Evolutionary conservation across 768 basidiomycete species (phyloP), one percentile per base, ranked within the genome.

Genomic region (Trichaptum fuscoviolaceum): DNA sequence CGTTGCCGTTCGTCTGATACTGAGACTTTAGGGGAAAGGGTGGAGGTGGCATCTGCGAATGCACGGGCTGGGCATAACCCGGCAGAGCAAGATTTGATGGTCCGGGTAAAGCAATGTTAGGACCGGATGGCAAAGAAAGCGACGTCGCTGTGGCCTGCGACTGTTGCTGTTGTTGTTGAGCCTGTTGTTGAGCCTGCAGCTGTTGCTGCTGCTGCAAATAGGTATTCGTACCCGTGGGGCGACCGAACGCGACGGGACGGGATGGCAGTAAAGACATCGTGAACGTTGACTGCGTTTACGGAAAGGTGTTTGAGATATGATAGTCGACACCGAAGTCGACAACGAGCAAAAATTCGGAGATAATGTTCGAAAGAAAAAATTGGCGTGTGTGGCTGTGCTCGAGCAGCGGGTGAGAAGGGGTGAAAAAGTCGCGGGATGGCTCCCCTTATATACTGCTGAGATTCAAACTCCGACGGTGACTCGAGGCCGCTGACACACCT

Each of bases 161-260:
- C 64, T 74, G 76, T 27, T 77, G 77, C 71, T 77, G 77, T 71
- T 79, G 80, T 65, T 78, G 77, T 42, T 77, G 79, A 69, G 77
- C 72, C 10, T 78, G 67, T 60, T 79, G 80, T 68, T 79, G 83
- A 8, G 79, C 79, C 1, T 71, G 71, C 67, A 77, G 78, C 62
- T 83, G 81, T n/a, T 66, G 68, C 73, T 83, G 83, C 69, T 83
- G 81, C 63, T 83, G 82, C 63, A 78, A 9, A 20, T 61, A 61
- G 30, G 80, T 79, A 42, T 69, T 66, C 9, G 80, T 73, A 62
- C 77, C 80, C 69, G 83, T 86, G 63, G 89, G 78, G 67, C 91
- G 85, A 65, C 87, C 89, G 73, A 92, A 91, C 64, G 86, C 91
- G 70, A 92, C 84, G 72, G 89, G 91, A 72, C 91, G 90, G 68